These are phyloP conservation scores for Geoglossum glabrum DNA, from an alignment of 495 filamentous ascomycete genomes.

Conservation along the genomic window DNA sequence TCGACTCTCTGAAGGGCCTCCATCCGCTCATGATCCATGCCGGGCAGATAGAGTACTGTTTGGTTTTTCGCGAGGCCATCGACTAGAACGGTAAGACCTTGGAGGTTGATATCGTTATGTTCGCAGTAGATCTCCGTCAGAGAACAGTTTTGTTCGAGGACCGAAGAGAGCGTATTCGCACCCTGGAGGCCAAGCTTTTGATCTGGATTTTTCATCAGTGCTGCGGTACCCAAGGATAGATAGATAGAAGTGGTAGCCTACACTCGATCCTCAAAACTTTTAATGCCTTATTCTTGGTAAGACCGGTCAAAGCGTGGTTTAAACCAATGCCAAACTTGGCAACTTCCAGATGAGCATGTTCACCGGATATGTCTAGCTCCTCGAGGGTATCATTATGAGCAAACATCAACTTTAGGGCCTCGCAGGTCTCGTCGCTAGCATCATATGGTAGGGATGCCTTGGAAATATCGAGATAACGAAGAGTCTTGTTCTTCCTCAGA, in stretches of 20 bases:
- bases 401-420: slow-evolving; percentile 54
- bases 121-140: slow-evolving; percentile 56
- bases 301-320: slow-evolving; percentile 51
- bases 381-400: slow-evolving; percentile 55
- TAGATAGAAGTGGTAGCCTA: slow-evolving; percentile 7
- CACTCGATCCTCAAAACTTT: slow-evolving; percentile 54
- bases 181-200: slow-evolving; percentile 36
- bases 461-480: slow-evolving; percentile 68
- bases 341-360: slow-evolving; percentile 72
- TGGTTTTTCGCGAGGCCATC: slow-evolving; percentile 50
- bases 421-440: slow-evolving; percentile 51
- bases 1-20: slow-evolving; percentile 43
- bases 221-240: background rate
- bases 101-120: slow-evolving; percentile 57
- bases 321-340: slow-evolving; percentile 68
- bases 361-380: slow-evolving; percentile 73
- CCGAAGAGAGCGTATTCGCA: slow-evolving; percentile 57
- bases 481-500: slow-evolving; percentile 48
- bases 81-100: slow-evolving; percentile 58
- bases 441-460: slow-evolving; percentile 71
- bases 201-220: background rate
- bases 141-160: slow-evolving; percentile 43
- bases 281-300: slow-evolving; percentile 56
- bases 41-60: slow-evolving; percentile 41
- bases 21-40: slow-evolving; percentile 40